Base-by-base conservation (phyloP, 2,329 filamentous ascomycete genomes). In the Scopulariopsis brevicaulis region DNA sequence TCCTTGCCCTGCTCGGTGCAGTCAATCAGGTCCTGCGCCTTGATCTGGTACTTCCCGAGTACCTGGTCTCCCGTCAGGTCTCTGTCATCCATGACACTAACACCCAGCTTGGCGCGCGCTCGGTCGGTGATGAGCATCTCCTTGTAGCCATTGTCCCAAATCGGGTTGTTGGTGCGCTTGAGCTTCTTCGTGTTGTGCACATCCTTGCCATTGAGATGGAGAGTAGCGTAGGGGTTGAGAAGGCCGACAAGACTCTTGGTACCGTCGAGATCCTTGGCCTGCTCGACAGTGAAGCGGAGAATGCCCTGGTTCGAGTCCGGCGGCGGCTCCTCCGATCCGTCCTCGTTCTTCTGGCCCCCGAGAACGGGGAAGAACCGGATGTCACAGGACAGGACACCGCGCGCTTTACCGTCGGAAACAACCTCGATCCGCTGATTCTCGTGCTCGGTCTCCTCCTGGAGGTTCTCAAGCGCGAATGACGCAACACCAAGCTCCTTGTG, bases 121-220 rank as follows among this genome's bases (percentile, higher is more conserved):
- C 89, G 86, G 69, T 99, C 92, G 1, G 92, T 96, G 68, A 99
- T 93, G 61, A 99, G 83, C 64, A 99, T 84, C 68, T 99, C 94
- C 73, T 96, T 96, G 64, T 85, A 88, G 7, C 89, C 89, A 68
- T 97, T 87, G 57, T 93, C 87, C 86, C 92, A 99, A 65, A 99
- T 92, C 8, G 94, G 94, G 65, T 96, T 94, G 74, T 99, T 99
- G 60, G 91, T 97, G 61, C 93, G 87, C 80, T 97, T 99, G 65
- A 96, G 81, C 71, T 92, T 95, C 73, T 91, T 90, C 57, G 92
- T 96, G 59, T 84, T 80, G 65, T 96, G 91, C 4, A 97, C 81
- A 68, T 95, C 87, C 72, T 94, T 96, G 62, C 90, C 89, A 66
- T 99, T 99, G 64, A 99, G 82, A 52, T 96, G 80, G 55, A 99